Evolutionary conservation across 208 protist genomes (phyloP), one percentile per base, ranked within the genome.

Genomic region (Porcisia hertigi): DNA sequence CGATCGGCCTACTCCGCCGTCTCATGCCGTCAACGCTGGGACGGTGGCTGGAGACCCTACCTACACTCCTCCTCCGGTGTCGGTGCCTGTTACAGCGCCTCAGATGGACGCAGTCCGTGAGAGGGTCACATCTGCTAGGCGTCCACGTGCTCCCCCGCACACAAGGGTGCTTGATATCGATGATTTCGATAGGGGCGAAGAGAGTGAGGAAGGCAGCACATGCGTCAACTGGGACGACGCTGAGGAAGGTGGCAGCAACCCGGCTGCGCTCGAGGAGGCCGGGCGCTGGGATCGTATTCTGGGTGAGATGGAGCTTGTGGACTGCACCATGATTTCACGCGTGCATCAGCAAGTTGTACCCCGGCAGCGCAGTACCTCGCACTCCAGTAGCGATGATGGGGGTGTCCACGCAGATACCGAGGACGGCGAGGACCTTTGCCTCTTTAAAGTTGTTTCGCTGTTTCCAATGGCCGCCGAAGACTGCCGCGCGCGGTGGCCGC

Each of bases 391-490:
- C 11, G 67, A 67, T 25, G 72, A 77, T 43, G 47, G 2, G 55
- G 58, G 53, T 23, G 71, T 39, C 16, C 30, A 59, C 52, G 36
- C 23, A 16, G 67, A 59, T 34, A 58, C 16, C 49, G 25, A n/a
- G 1, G 69, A 72, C 18, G 76, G 47, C 30, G 55, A 73, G 12
- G 77, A 81, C 0, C 49, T 69, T 39, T 78, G 73, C 54, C 59
- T 82, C 34, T 82, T 82, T 54, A 82, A 82, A 47, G 73, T 78
- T 23, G 60, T 82, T 30, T 78, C 78, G 1, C 78, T 66, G 16
- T 82, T 82, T 18, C 78, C 78, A 8, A n/a, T 78, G 3, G 73
- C 75, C 1, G 72, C 62, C 57, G 39, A 36, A 11, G 69, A 78
- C 36, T 64, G 69, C 34, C 54, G 73, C 1, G 78, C 64, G 14